Conservation (phyloP, 768 basidiomycete genomes). For the Lactifluus hygrophoroides region DNA sequence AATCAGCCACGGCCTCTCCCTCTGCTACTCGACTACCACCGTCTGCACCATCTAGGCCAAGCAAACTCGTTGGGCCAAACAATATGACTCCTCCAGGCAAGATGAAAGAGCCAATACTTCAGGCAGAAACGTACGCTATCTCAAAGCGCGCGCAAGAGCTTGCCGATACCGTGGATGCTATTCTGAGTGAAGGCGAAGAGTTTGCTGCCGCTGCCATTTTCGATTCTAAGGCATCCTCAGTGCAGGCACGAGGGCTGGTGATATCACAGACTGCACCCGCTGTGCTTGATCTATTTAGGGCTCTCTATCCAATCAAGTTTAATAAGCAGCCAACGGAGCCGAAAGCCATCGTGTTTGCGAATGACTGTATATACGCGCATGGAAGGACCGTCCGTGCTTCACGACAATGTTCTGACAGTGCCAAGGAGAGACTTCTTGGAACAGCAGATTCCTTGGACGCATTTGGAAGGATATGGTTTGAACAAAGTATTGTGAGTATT, state of each 20-base stretch:
- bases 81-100: conserved; percentile 1
- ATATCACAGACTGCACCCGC: conserved; percentile 55
- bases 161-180: conserved; percentile 14
- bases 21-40: conserved; percentile 18
- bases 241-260: conserved; percentile 36
- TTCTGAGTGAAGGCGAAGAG: conserved; percentile 30
- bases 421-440: conserved; percentile 45
- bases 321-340: conserved; percentile 37
- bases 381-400: conserved; percentile 19
- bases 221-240: conserved; percentile 17
- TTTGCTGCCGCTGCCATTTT: conserved; percentile 47
- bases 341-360: conserved; percentile 65
- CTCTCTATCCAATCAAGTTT: conserved; percentile 64
- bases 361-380: conserved; percentile 68
- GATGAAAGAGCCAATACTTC: not conserved
- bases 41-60: conserved; percentile 23
- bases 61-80: not conserved
- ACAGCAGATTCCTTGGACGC: conserved; percentile 42
- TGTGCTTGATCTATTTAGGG: conserved; percentile 70
- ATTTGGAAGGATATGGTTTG: conserved; percentile 61
- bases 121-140: conserved; percentile 11
- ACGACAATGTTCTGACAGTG: conserved; percentile 23
- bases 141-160: conserved; percentile 11
- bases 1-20: conserved; percentile 18
- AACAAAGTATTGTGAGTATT: conserved; percentile 55